Percentiles rank a stretch among this genome's conserved stretches.
Evolutionary conservation across 225 moss, liverwort and hornwort species (phyloP).

Genomic region (Pseudisothecium myosuroides): DNA sequence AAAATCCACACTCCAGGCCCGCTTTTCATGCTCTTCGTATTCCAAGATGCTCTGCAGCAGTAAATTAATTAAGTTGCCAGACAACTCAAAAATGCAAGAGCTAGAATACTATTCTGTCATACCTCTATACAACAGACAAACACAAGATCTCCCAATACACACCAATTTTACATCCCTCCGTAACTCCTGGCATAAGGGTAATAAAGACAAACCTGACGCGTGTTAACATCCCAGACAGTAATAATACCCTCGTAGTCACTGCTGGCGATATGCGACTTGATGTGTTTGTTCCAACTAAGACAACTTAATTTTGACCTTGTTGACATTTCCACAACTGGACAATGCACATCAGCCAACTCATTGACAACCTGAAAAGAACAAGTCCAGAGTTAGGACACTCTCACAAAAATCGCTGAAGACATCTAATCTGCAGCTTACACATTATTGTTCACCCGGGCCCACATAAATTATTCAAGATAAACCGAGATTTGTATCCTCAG

Average conservation of each 20-base stretch:
- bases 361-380: slow-evolving; percentile 76
- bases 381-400: not conserved
- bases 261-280: slow-evolving; percentile 93
- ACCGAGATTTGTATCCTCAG: not conserved
- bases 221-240: slow-evolving; percentile 95
- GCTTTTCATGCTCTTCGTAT: slow-evolving; percentile 98
- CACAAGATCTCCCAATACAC: not conserved
- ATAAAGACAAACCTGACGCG: slow-evolving; percentile 57
- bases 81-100: not conserved
- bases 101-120: not conserved
- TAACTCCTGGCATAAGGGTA: not conserved
- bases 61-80: not conserved
- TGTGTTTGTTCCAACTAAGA: slow-evolving; percentile 93
- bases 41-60: slow-evolving; percentile 72
- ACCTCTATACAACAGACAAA: not conserved
- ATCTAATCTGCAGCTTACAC: not conserved
- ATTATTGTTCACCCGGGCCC: not conserved
- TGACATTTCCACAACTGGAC: slow-evolving; percentile 91
- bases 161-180: not conserved
- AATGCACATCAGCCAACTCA: slow-evolving; percentile 89
- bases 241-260: slow-evolving; percentile 99
- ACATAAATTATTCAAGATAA: not conserved
- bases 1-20: slow-evolving; percentile 99
- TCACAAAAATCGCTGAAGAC: not conserved
- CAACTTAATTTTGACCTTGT: slow-evolving; percentile 93